Evolutionary conservation across 2,329 filamentous ascomycete species (phyloP).

Genomic region (Colletotrichum tanaceti): DNA sequence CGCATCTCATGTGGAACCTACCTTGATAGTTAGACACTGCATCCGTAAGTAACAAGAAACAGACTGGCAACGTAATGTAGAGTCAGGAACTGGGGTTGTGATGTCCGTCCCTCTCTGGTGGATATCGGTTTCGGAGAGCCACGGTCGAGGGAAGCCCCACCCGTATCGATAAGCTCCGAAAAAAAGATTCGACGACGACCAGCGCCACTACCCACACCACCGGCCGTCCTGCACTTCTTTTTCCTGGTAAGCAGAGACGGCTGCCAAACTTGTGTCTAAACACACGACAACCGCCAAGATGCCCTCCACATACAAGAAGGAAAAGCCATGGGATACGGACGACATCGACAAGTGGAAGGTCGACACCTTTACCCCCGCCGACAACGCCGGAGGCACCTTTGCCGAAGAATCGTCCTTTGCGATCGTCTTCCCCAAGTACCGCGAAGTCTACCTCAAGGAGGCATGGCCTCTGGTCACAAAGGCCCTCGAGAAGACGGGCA

Average conservation of each 20-base stretch:
- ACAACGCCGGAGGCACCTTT: conserved; percentile 89
- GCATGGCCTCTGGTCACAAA: conserved; percentile 93
- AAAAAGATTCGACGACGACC: conserved; percentile 13
- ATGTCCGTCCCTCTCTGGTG: neutral
- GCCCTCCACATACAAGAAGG: conserved; percentile 89
- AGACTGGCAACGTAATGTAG: neutral
- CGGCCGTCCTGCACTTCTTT: conserved; percentile 1
- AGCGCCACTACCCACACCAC: conserved; percentile 9
- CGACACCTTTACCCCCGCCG: conserved; percentile 84
- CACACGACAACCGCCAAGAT: conserved; percentile 56
- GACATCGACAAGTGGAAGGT: conserved; percentile 98
- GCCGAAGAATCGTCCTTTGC: conserved; percentile 92
- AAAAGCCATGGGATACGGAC: conserved; percentile 96
- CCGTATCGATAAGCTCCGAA: conserved; percentile 18
- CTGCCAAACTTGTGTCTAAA: conserved; percentile 9
- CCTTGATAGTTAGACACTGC: no score
- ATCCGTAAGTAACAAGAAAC: no score
- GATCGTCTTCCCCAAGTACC: conserved; percentile 93
- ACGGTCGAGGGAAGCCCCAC: conserved; percentile 1
- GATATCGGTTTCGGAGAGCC: neutral
- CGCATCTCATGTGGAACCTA: neutral
- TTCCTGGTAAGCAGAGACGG: conserved; percentile 3
- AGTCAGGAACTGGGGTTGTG: neutral
- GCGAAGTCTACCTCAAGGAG: conserved; percentile 92
- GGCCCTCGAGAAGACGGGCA: conserved; percentile 85